Conservation (phyloP, 768 basidiomycete genomes). For the Tricholoma hemisulphureum region DNA sequence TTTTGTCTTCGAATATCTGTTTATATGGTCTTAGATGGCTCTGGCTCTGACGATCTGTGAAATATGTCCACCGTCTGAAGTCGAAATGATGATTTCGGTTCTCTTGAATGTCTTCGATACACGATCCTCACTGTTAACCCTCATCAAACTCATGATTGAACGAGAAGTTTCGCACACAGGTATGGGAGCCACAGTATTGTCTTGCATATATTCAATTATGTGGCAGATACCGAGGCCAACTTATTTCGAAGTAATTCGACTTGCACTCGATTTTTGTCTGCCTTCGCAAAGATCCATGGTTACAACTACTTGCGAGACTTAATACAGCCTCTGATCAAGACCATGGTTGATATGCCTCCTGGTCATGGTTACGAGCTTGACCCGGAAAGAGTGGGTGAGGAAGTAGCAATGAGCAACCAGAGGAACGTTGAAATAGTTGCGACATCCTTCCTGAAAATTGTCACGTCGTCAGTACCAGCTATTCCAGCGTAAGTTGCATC, state of each 20-base stretch:
- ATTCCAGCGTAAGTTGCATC: slow-evolving; percentile 81
- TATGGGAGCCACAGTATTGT: slow-evolving; percentile 27
- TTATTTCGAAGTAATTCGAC: slow-evolving; percentile 88
- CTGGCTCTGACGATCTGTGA: slow-evolving; percentile 87
- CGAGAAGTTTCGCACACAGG: slow-evolving; percentile 79
- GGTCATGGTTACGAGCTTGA: slow-evolving; percentile 80
- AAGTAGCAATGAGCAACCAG: slow-evolving; percentile 66
- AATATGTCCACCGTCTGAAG: slow-evolving; percentile 73
- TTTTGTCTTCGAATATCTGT: background rate
- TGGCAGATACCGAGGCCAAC: slow-evolving; percentile 71
- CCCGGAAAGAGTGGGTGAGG: slow-evolving; percentile 54
- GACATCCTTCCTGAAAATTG: slow-evolving; percentile 70
- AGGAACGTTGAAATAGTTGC: slow-evolving; percentile 72
- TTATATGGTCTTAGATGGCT: slow-evolving; percentile 50
- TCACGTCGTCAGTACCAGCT: slow-evolving; percentile 64
- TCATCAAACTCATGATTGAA: slow-evolving; percentile 84
- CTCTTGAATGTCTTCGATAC: slow-evolving; percentile 86
- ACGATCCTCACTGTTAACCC: slow-evolving; percentile 61
- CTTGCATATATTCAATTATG: slow-evolving; percentile 2
- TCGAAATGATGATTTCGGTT: slow-evolving; percentile 82
- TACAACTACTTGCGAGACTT: slow-evolving; percentile 87
- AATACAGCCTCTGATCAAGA: slow-evolving; percentile 72
- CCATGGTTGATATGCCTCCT: slow-evolving; percentile 68
- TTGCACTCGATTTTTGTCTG: slow-evolving; percentile 81
- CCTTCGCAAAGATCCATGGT: slow-evolving; percentile 86